A percentile compares a stretch with the other conserved stretches of the same genome.
Conservation (phyloP, 2,329 filamentous ascomycete genomes). For the Aspergillus glaucus region DNA sequence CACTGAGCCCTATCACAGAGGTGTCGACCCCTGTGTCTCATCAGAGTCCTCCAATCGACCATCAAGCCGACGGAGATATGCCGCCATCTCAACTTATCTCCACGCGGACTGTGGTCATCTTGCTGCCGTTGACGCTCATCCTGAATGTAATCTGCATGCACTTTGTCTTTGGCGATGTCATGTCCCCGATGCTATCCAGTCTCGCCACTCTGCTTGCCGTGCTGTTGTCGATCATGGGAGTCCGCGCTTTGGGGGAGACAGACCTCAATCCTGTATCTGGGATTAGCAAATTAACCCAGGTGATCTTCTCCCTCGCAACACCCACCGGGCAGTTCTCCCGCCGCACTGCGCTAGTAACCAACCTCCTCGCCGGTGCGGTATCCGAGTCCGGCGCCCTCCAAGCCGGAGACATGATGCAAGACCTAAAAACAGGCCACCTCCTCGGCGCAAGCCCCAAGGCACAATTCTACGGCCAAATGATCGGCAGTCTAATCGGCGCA, state of each 20-base stretch:
- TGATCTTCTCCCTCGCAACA: conserved; percentile 88
- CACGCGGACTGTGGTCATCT: conserved; percentile 62
- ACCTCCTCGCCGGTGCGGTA: conserved; percentile 86
- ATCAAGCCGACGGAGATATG: conserved; percentile 61
- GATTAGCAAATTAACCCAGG: conserved; percentile 91
- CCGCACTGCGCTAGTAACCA: conserved; percentile 79
- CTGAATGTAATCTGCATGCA: conserved; percentile 79
- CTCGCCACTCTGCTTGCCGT: conserved; percentile 80
- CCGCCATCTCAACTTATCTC: conserved; percentile 77
- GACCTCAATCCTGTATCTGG: conserved; percentile 95
- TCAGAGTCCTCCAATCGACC: conserved; percentile 13
- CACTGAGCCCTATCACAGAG: conserved; percentile 18
- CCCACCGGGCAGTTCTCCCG: conserved; percentile 72
- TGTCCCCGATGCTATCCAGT: conserved; percentile 69
- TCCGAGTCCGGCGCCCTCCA: conserved; percentile 81
- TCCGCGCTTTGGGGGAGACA: conserved; percentile 66
- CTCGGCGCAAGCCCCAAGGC: conserved; percentile 87
- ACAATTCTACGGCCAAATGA: conserved; percentile 94
- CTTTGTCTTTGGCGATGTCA: conserved; percentile 73
- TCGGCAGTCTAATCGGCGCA: conserved; percentile 80
- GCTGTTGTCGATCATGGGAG: conserved; percentile 57
- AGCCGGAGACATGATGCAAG: conserved; percentile 93
- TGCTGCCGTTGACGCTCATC: conserved; percentile 67
- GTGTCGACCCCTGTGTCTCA: conserved; percentile 12
- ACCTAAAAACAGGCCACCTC: conserved; percentile 91